Conservation (phyloP, 495 filamentous ascomycete species). For the Penicillium maclennaniae region DNA sequence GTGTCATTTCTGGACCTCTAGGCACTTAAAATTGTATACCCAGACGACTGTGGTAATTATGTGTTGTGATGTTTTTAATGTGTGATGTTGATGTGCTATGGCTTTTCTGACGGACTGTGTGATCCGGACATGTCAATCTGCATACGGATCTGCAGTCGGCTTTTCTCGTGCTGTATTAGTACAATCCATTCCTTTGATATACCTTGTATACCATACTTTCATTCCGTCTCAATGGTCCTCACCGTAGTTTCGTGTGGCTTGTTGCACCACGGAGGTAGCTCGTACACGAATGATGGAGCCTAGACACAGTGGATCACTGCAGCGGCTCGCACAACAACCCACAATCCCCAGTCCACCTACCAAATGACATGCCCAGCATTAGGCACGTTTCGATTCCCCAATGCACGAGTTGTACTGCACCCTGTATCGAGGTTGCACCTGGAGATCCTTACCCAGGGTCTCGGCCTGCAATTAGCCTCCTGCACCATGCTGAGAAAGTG, state of each 20-base stretch:
- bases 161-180: conserved; percentile 8
- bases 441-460: not conserved
- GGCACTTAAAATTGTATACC: not conserved
- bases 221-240: too few relatives aligned
- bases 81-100: conserved; percentile 7
- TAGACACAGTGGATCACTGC: not conserved
- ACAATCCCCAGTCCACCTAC: too few relatives aligned
- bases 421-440: not conserved
- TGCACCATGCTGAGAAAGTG: not conserved
- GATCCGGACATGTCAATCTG: not conserved
- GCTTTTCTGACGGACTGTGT: conserved; percentile 2
- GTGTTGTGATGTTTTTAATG: conserved; percentile 5
- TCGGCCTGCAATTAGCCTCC: not conserved
- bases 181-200: not conserved
- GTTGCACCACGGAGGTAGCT: too few relatives aligned
- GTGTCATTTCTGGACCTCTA: not conserved
- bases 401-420: not conserved
- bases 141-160: not conserved
- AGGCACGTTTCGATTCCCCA: not conserved
- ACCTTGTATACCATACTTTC: not conserved
- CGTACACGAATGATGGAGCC: not conserved
- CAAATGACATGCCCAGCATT: not conserved
- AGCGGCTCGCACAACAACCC: not conserved
- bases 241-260: too few relatives aligned
- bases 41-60: not conserved